Conservation (phyloP, 805 yeast species). For the Lipomyces mesembrius region DNA sequence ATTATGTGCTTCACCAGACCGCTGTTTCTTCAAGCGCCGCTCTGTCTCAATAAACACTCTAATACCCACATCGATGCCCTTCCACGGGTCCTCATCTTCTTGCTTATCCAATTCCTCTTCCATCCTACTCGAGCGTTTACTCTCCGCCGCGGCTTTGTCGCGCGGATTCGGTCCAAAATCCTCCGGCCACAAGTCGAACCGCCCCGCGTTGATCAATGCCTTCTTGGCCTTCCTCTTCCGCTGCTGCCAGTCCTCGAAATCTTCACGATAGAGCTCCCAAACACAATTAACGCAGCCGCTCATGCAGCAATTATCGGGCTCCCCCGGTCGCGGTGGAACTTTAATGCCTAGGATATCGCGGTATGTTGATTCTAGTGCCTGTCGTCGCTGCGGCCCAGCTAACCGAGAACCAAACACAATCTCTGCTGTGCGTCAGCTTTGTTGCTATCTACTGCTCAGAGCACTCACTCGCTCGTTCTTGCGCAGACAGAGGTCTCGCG, state of each 20-base stretch:
- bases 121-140: conserved; percentile 19
- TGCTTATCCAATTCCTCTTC: conserved; percentile 38
- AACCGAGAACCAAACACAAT: conserved; percentile 38
- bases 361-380: conserved; percentile 22
- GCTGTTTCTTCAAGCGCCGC: conserved; percentile 53
- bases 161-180: conserved; percentile 61
- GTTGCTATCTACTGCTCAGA: background rate
- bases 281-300: conserved; percentile 96
- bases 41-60: conserved; percentile 85
- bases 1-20: background rate
- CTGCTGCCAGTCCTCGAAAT: conserved; percentile 77
- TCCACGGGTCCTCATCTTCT: conserved; percentile 55
- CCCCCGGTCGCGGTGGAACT: conserved; percentile 83
- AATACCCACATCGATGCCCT: conserved; percentile 72
- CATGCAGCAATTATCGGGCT: conserved; percentile 97
- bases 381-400: conserved; percentile 31
- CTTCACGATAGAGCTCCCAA: conserved; percentile 92
- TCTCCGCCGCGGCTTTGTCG: conserved; percentile 35
- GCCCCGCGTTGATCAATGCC: conserved; percentile 47
- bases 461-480: conserved; percentile 34
- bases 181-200: conserved; percentile 62
- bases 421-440: conserved; percentile 8
- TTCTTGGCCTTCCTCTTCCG: conserved; percentile 64
- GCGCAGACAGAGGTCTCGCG: conserved; percentile 28
- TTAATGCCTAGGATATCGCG: conserved; percentile 56